phyloP scores from a whole-genome alignment of 306 rosid genomes.

The Glycine latifolia region DNA sequence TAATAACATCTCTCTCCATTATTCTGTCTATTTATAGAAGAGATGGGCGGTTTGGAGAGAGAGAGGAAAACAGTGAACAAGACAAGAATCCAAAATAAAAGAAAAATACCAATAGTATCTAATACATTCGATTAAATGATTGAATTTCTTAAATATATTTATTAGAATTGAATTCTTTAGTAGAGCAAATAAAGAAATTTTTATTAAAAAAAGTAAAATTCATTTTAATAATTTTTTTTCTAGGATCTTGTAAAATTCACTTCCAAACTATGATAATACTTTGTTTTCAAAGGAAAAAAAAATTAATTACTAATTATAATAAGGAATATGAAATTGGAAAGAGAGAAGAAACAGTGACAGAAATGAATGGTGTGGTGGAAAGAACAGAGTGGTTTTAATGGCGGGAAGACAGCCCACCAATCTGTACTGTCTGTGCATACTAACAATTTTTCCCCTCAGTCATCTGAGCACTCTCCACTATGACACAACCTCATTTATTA shows the following conservation, averaged over 20 bases:
- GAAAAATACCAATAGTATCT: too few species aligned
- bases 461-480: slow-evolving; percentile 61
- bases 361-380: slow-evolving; percentile 49
- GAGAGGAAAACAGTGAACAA: too few species aligned
- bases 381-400: slow-evolving; percentile 59
- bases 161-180: too few species aligned
- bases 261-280: too few species aligned
- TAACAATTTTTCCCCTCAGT: slow-evolving; percentile 51
- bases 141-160: too few species aligned
- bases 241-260: too few species aligned
- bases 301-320: too few species aligned
- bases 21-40: slow-evolving; percentile 56
- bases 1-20: not conserved
- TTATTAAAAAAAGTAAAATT: too few species aligned
- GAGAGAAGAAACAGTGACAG: slow-evolving; percentile 17
- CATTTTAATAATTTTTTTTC: too few species aligned
- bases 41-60: not conserved
- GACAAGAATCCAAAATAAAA: not conserved
- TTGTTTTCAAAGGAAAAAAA: too few species aligned
- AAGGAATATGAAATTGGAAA: slow-evolving; percentile 1
- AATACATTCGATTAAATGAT: too few species aligned
- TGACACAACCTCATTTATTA: slow-evolving; percentile 50
- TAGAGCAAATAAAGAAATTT: too few species aligned
- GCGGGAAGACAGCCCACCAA: slow-evolving; percentile 79
- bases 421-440: slow-evolving; percentile 62